Conservation (phyloP, 225 moss, liverwort and hornwort genomes). For the Neckera pumila region DNA sequence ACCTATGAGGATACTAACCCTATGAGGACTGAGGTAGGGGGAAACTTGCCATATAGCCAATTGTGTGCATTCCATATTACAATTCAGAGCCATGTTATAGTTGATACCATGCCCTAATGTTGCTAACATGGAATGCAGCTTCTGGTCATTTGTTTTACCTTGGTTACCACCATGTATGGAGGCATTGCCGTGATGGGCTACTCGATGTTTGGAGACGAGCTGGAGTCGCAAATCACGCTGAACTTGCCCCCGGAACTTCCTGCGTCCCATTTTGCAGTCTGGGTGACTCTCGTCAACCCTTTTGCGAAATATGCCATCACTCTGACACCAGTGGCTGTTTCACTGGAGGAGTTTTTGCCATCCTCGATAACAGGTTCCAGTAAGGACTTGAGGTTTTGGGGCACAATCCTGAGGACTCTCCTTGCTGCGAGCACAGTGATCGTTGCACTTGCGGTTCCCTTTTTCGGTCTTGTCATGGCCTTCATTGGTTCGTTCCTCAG, state of each 20-base stretch:
- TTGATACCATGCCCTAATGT: background rate
- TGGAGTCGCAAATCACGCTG: slow-evolving; percentile 76
- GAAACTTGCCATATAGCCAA: background rate
- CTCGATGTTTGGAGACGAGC: slow-evolving; percentile 74
- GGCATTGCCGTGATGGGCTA: slow-evolving; percentile 71
- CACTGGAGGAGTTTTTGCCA: slow-evolving; percentile 79
- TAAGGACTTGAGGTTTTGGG: slow-evolving; percentile 27
- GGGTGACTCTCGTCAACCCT: slow-evolving; percentile 80
- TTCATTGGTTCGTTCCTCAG: slow-evolving; percentile 83
- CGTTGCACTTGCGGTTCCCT: slow-evolving; percentile 58
- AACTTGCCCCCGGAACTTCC: slow-evolving; percentile 46
- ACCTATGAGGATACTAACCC: background rate
- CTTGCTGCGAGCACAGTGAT: slow-evolving; percentile 47
- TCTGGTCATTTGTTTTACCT: slow-evolving; percentile 49
- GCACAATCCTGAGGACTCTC: slow-evolving; percentile 43
- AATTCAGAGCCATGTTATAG: background rate
- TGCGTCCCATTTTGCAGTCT: slow-evolving; percentile 75
- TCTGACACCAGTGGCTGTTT: slow-evolving; percentile 58
- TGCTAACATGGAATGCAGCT: slow-evolving; percentile 36
- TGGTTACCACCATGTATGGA: slow-evolving; percentile 59
- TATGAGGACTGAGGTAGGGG: background rate
- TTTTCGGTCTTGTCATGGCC: slow-evolving; percentile 86
- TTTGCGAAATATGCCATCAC: slow-evolving; percentile 86
- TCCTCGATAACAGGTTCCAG: slow-evolving; percentile 1
- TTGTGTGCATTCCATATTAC: background rate